Base-by-base conservation (phyloP, 208 protist genomes). In the Cochliopodium minus region DNA sequence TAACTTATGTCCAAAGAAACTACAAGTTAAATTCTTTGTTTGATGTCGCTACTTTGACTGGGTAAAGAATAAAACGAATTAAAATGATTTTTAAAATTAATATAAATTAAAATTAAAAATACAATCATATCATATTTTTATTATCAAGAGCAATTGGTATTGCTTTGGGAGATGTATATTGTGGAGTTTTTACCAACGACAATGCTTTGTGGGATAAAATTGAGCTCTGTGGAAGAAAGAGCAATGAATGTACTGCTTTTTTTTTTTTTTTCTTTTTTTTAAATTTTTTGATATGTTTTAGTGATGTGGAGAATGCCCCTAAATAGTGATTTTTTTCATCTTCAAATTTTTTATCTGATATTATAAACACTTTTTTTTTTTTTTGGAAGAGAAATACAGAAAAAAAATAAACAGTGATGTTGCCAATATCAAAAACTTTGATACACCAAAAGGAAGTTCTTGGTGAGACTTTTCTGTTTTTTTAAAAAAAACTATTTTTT, bases 21-120 rank as follows among this genome's bases (percentile, higher is more conserved):
- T 50, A 72, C 49, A 65, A 70, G 25, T 78, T 81, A 10, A 67
- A 80, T 57, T 51, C 73, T 52, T 10, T 90, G 38, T 67, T 90
- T 42, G 73, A 86, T 64, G 83, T 87, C 71, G 83, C 83, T 15
- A 90, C 83, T 20, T 70, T 90, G 42, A 90, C 83, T 13, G 83
- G n/a, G n/a, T n/a, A n/a, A n/a, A n/a, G n/a, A n/a, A n/a, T n/a
- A n/a, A n/a, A n/a, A n/a, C n/a, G n/a, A n/a, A n/a, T n/a, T n/a
- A n/a, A n/a, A n/a, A n/a, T n/a, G n/a, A n/a, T n/a, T n/a, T n/a
- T n/a, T n/a, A n/a, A n/a, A n/a, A n/a, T n/a, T n/a, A n/a, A n/a
- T n/a, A n/a, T n/a, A n/a, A n/a, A n/a, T n/a, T n/a, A n/a, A n/a
- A n/a, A n/a, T n/a, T n/a, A n/a, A n/a, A n/a, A n/a, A n/a, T n/a